Conservation (phyloP, 2,329 filamentous ascomycete species). For the Pseudogymnoascus sp. region DNA sequence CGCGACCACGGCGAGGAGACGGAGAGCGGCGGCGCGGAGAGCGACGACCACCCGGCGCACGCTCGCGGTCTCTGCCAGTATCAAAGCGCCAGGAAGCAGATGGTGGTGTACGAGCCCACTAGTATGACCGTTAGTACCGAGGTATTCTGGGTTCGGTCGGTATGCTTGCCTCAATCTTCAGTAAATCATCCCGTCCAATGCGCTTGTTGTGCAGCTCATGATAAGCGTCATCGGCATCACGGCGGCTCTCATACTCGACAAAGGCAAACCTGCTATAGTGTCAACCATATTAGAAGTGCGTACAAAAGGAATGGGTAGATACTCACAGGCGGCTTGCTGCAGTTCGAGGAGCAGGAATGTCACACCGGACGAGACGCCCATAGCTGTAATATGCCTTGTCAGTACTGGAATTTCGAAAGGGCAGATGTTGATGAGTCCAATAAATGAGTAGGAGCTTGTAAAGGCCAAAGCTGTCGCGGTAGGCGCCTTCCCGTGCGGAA, state of each 20-base stretch:
- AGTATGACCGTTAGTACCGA: constrained; percentile 5
- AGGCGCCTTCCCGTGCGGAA: constrained; percentile 16
- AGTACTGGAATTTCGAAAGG: constrained; percentile 17
- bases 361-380: constrained; percentile 93
- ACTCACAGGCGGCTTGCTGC: constrained; percentile 93
- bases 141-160: constrained; percentile 8
- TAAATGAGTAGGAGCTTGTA: constrained; percentile 13
- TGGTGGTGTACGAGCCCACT: constrained; percentile 98
- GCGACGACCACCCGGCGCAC: constrained; percentile 42
- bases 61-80: constrained; percentile 71
- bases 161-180: constrained; percentile 86
- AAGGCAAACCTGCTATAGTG: constrained; percentile 71
- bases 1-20: constrained; percentile 48
- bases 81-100: constrained; percentile 99
- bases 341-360: constrained; percentile 92
- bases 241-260: constrained; percentile 96
- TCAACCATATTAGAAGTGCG: constrained; percentile 28
- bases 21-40: constrained; percentile 57
- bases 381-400: constrained; percentile 53
- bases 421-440: constrained; percentile 14
- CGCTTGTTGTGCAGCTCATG: constrained; percentile 99
- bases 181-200: constrained; percentile 83
- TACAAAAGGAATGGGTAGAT: constrained; percentile 16
- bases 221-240: constrained; percentile 97
- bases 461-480: constrained; percentile 17